Evolutionary conservation across 164 flowering plant species (phyloP), one percentile per base, ranked within the genome.

Genomic region (Stephania yunnanensis): DNA sequence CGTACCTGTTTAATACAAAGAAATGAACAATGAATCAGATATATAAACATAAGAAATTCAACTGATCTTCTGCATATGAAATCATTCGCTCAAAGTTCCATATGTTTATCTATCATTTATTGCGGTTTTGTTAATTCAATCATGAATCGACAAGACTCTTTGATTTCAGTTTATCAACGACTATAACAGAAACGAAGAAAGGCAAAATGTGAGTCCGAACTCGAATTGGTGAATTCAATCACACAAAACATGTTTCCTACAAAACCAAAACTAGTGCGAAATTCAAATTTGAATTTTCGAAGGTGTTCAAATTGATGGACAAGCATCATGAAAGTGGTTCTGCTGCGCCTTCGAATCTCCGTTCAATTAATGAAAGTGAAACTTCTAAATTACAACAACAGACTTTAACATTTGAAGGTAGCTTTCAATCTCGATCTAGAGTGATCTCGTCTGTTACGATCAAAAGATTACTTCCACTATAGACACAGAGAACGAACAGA

Each of bases 1-100:
- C 95, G 46, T 74, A 89, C 79, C 98, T 92, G 48, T 50, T 46
- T 61, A 19, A 4, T 1, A 63, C 73, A 46, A 48, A 12, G 29
- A 50, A 50, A 25, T 42, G 0, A 67, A 15, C 11, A 13, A 71
- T 2, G 5, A 25, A 52, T 67, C 31, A 71, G n/a, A 50, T n/a
- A 25, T 29, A 4, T 46, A 20, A 36, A 15, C 13, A 31, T 42
- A 20, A 61, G 25, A 36, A 36, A 36, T 36, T 36, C 42, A 36
- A 36, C 42, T 2, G 42, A 36, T 58, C 64, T 58, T 58, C 20
- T 58, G 64, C 64, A 36, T 2, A 1, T 50, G 55, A 50, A 50
- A 48, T 55, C 9, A 55, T 55, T 12, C 61, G 5, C 19, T 1
- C 19, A 55, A 55, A 55, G 17, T 55, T 55, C 5, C 61, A 55